Percentiles rank a stretch among this genome's conserved stretches.
phyloP scores from a whole-genome alignment of 2,329 filamentous ascomycete genomes.

The Fusarium sp. region DNA sequence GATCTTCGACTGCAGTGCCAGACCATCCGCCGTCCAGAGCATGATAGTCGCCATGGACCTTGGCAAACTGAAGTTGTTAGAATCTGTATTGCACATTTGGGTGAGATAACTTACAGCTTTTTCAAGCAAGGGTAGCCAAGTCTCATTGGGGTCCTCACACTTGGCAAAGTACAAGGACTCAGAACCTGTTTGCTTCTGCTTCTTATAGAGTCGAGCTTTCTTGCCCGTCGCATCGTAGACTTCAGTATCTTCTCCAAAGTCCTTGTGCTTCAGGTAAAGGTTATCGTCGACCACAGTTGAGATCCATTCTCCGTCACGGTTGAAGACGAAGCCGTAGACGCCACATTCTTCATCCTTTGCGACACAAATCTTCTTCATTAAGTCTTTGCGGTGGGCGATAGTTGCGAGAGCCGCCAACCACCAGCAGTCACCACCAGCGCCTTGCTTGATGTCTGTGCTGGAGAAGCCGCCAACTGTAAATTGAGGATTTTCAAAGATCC shows the following conservation, averaged over 20 bases:
- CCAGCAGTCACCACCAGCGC: conserved; percentile 74
- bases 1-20: conserved; percentile 59
- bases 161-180: conserved; percentile 75
- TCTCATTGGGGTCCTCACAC: conserved; percentile 75
- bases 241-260: conserved; percentile 54
- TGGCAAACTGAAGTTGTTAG: conserved; percentile 64
- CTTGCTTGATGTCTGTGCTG: conserved; percentile 55
- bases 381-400: conserved; percentile 69
- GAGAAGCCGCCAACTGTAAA: conserved; percentile 54
- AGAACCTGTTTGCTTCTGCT: conserved; percentile 72
- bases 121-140: conserved; percentile 77
- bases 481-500: conserved; percentile 54
- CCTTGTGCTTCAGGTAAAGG: conserved; percentile 43
- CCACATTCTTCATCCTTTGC: conserved; percentile 72
- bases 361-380: conserved; percentile 75
- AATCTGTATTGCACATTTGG: fast-evolving
- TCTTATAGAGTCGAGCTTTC: conserved; percentile 69
- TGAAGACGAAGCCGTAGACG: conserved; percentile 79
- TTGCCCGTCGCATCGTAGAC: conserved; percentile 54
- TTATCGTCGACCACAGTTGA: conserved; percentile 79
- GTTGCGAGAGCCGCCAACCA: conserved; percentile 75
- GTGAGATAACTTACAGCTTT: conserved; percentile 60
- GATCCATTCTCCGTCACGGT: conserved; percentile 76
- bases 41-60: conserved; percentile 76
- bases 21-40: conserved; percentile 74